Evolutionary conservation across 129 eudicot species (phyloP).

Genomic region (Gnaphalium uliginosum): DNA sequence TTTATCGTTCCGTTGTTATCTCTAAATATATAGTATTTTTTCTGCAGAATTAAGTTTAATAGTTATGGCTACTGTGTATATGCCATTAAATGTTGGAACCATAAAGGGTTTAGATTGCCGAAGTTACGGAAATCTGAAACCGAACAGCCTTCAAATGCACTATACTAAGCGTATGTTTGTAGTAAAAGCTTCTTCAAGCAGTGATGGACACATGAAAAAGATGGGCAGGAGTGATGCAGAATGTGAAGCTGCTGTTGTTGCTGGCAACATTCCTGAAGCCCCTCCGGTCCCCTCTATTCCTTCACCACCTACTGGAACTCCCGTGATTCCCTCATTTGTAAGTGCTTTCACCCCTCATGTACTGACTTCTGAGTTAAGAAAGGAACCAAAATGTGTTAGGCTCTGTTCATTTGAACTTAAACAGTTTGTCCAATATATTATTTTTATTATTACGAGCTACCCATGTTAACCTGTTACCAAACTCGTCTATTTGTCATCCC

Average conservation of each 20-base stretch:
- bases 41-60: slow-evolving; percentile 18
- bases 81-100: slow-evolving; percentile 44
- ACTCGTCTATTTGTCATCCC: background rate
- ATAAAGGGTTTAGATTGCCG: slow-evolving; percentile 39
- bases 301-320: slow-evolving; percentile 80
- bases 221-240: slow-evolving; percentile 59
- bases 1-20: background rate
- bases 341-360: slow-evolving; percentile 27
- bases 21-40: background rate
- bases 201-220: slow-evolving; percentile 48
- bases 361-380: background rate
- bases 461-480: background rate
- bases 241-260: slow-evolving; percentile 91
- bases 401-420: background rate
- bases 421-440: background rate
- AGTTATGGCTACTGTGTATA: slow-evolving; percentile 40
- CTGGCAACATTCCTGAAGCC: slow-evolving; percentile 77
- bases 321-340: slow-evolving; percentile 60
- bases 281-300: slow-evolving; percentile 81
- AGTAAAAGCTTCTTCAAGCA: slow-evolving; percentile 50
- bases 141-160: slow-evolving; percentile 26
- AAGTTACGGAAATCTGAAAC: slow-evolving; percentile 26
- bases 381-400: background rate
- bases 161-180: slow-evolving; percentile 21
- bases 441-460: background rate